Base-by-base conservation (phyloP, 805 yeast genomes). In the Candida sithepensis region DNA sequence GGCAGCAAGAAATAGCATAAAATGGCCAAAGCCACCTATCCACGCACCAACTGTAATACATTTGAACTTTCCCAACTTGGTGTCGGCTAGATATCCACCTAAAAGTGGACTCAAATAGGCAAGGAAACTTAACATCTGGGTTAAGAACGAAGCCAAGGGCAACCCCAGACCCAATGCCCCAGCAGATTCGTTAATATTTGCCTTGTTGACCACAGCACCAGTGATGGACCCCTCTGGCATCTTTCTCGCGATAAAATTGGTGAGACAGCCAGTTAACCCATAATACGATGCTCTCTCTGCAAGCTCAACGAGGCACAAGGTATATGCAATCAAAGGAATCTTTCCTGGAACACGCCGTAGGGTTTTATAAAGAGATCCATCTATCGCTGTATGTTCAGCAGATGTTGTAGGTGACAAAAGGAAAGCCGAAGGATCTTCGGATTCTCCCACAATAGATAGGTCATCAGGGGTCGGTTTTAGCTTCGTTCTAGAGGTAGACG, bases 201-300 rank as follows among this genome's bases (percentile, higher is more conserved):
- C 65, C 44, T 74, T 73, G 20, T 75, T 69, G 5, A 61, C 54
- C 22, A 74, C 63, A 1, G 62, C 56, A 5, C 68, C 68, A 8
- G 59, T 54, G 22, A 53, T 69, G 12, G 78, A 72, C 37, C 73
- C 73, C n/a, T 52, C 55, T 0, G 82, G 82, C 37, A 77, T 60
- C 7, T 73, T 73, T 52, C 81, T 66, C 57, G 76, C 79, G 41
- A 78, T 67, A 56, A 77, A 77, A 57, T 78, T 78, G 26, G 77
- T 64, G 39, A 78, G 65, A 41, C 77, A 64, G 37, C 74, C 75
- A n/a, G 69, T 56, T 4, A 75, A 70, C 3, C 80, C 75, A 50
- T 75, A 78, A 55, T 75, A 78, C 0, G 82, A 77, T 21, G 77
- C 79, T 61, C 82, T 65, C 62, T 78, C 82, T 18, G 80, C 77